These are phyloP conservation scores for Globisporangium rhizosaccharum DNA, from an alignment of 352 stramenopile species.

Conservation along the genomic window DNA sequence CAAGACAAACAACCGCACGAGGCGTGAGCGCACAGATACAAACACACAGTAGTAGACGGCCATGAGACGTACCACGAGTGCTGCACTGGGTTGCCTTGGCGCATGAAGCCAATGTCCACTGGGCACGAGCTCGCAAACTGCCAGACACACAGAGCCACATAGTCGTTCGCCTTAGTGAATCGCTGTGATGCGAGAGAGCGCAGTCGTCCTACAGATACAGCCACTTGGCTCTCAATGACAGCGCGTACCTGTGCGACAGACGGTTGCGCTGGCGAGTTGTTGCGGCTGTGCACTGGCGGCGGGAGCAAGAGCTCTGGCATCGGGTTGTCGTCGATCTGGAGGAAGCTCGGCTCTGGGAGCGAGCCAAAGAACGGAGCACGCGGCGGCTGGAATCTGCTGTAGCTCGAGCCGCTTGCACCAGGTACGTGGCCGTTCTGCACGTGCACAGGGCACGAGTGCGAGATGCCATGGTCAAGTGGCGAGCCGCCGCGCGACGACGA, in stretches of 20 bases:
- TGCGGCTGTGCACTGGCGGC: conserved; percentile 26
- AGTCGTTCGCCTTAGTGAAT: not conserved
- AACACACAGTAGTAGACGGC: not conserved
- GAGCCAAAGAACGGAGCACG: conserved; percentile 53
- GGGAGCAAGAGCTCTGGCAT: conserved; percentile 63
- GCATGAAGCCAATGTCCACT: conserved; percentile 55
- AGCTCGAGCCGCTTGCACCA: conserved; percentile 12
- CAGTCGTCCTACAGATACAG: conserved; percentile 5
- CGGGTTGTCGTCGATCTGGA: conserved; percentile 28
- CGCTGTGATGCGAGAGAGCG: too few relatives aligned
- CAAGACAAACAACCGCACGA: not conserved
- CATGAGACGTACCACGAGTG: conserved; percentile 32
- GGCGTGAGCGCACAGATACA: not conserved
- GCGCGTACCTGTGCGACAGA: conserved; percentile 42
- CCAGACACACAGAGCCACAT: conserved; percentile 1
- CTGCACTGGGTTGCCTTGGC: conserved; percentile 27
- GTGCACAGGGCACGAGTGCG: conserved; percentile 59
- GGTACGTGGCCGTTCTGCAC: conserved; percentile 31
- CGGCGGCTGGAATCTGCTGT: conserved; percentile 33
- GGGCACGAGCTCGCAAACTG: conserved; percentile 71
- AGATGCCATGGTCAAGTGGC: conserved; percentile 23
- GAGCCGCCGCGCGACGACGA: conserved; percentile 15
- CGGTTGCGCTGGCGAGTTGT: conserved; percentile 24
- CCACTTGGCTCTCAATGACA: conserved; percentile 1
- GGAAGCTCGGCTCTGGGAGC: conserved; percentile 54